These are phyloP conservation scores for Pseudonitzschia delicatissima DNA, from an alignment of 108 stramenopile genomes.

Conservation along the genomic window DNA sequence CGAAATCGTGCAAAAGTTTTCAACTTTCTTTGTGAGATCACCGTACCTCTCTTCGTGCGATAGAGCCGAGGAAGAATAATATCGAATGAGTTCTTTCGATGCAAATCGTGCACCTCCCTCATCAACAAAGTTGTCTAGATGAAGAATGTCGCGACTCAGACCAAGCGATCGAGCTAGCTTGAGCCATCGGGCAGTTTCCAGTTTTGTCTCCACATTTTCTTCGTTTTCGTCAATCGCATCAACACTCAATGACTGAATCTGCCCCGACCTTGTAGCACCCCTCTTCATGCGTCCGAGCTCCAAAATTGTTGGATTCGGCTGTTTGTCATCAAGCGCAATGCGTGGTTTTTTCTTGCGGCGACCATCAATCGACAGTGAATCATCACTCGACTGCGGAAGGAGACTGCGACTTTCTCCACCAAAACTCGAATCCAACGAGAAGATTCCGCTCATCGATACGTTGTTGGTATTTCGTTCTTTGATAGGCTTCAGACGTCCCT, in stretches of 20 bases:
- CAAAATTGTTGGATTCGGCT: constrained; percentile 42
- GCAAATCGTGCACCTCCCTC: constrained; percentile 53
- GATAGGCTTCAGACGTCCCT: not conserved
- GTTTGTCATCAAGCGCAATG: not conserved
- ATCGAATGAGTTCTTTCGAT: constrained; percentile 57
- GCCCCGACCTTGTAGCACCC: constrained; percentile 31
- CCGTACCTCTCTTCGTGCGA: constrained; percentile 19
- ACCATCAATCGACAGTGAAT: constrained; percentile 4
- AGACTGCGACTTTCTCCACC: constrained; percentile 5
- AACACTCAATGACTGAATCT: constrained; percentile 1
- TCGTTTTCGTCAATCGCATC: constrained; percentile 54
- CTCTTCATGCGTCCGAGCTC: constrained; percentile 36
- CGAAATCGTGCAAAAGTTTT: constrained; percentile 47
- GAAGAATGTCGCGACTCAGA: constrained; percentile 28
- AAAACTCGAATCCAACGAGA: constrained; percentile 7
- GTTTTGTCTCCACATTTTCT: constrained; percentile 62
- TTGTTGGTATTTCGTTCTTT: constrained; percentile 5
- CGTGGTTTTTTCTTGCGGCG: not conserved
- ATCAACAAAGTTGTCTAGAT: constrained; percentile 39
- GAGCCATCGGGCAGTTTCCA: constrained; percentile 54
- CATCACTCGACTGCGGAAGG: constrained; percentile 3
- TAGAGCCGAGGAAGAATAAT: constrained; percentile 20
- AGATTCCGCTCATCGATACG: constrained; percentile 4
- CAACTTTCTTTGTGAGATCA: constrained; percentile 29
- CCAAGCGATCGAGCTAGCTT: constrained; percentile 59